A percentile compares a stretch with the other conserved stretches of the same genome.
Evolutionary conservation across 2,329 filamentous ascomycete species (phyloP).

Genomic region (Colletotrichum chrysophilum): DNA sequence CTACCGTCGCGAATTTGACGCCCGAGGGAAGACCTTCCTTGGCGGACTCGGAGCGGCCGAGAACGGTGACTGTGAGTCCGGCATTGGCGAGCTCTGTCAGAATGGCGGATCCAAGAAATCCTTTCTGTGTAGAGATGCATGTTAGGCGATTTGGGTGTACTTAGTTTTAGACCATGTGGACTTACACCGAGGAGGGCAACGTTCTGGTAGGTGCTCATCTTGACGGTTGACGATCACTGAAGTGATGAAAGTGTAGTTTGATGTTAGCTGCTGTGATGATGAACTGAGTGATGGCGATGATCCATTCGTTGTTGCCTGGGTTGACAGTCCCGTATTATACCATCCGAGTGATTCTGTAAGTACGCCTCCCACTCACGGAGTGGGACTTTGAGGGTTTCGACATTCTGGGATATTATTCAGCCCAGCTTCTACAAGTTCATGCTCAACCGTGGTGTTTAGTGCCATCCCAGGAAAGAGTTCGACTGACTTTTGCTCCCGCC

Average conservation of each 20-base stretch:
- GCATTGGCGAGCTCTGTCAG: slow-evolving; percentile 40
- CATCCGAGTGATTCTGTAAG: not conserved
- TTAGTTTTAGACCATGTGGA: not conserved
- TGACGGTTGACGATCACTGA: not conserved
- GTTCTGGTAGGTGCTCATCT: slow-evolving; percentile 6
- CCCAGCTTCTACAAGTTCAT: not conserved
- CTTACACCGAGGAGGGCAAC: slow-evolving; percentile 16
- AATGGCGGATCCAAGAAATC: slow-evolving; percentile 44
- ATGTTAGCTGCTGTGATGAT: not conserved
- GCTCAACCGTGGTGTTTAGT: not conserved
- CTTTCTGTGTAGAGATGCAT: slow-evolving; percentile 30
- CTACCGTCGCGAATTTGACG: not conserved
- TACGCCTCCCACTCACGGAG: not conserved
- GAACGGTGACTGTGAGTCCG: slow-evolving; percentile 56
- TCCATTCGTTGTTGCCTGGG: not conserved
- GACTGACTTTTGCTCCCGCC: not conserved
- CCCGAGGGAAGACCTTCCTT: not conserved
- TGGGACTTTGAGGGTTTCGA: not conserved
- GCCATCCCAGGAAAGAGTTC: not conserved
- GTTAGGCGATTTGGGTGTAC: not conserved
- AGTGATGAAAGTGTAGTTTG: not conserved
- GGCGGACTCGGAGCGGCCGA: slow-evolving; percentile 48
- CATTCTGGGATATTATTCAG: not conserved
- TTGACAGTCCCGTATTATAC: not conserved
- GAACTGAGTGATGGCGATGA: not conserved